Conservation (phyloP, 345 rosid genomes). For the Stellera chamaejasme region DNA sequence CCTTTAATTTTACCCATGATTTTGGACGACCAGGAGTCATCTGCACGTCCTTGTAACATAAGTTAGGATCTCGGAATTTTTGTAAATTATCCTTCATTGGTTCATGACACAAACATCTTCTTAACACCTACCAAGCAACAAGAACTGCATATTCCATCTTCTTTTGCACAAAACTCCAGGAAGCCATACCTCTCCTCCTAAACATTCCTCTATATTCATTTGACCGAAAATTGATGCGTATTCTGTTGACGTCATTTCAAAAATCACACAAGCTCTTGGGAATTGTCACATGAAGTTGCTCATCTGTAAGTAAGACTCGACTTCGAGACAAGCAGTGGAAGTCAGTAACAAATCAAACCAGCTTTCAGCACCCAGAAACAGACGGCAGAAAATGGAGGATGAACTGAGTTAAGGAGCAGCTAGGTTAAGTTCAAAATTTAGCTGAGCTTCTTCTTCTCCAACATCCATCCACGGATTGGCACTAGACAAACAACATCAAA, state of each 20-base stretch:
- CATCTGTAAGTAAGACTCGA: background rate
- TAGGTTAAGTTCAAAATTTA: slow-evolving; percentile 16
- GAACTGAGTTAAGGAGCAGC: background rate
- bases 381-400: background rate
- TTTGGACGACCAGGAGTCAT: too few species aligned
- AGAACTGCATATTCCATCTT: too few species aligned
- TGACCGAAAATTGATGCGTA: background rate
- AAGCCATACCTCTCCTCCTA: background rate
- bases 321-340: background rate
- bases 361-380: background rate
- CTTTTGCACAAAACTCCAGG: too few species aligned
- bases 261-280: background rate
- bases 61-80: too few species aligned
- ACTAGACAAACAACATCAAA: slow-evolving; percentile 28
- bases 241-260: background rate
- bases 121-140: too few species aligned
- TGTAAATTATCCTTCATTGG: too few species aligned
- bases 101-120: too few species aligned
- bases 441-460: slow-evolving; percentile 48
- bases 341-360: background rate
- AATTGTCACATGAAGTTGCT: background rate
- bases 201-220: slow-evolving; percentile 5
- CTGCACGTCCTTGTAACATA: too few species aligned
- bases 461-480: slow-evolving; percentile 36
- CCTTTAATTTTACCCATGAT: too few species aligned